These are phyloP conservation scores for Vitis amurensis DNA, from an alignment of 164 flowering plant species.

Conservation along the genomic window DNA sequence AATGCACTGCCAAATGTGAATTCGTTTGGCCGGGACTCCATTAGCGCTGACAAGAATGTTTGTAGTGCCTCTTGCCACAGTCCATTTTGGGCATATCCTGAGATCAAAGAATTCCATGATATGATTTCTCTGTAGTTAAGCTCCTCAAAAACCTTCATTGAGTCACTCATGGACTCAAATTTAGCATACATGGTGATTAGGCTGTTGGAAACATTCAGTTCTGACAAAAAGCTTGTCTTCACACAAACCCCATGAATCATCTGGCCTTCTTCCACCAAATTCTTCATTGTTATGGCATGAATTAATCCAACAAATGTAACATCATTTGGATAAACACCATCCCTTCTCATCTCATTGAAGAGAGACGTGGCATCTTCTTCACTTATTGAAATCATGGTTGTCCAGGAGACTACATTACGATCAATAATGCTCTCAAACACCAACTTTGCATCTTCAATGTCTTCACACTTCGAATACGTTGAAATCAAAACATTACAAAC, in stretches of 20 bases:
- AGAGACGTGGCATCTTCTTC: conserved; percentile 54
- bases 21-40: conserved; percentile 53
- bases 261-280: conserved; percentile 48
- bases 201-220: conserved; percentile 64
- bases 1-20: conserved; percentile 81
- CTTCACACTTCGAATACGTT: conserved; percentile 64
- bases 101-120: conserved; percentile 89
- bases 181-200: conserved; percentile 85
- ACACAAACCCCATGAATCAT: conserved; percentile 67
- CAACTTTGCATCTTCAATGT: conserved; percentile 40
- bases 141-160: conserved; percentile 65
- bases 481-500: conserved; percentile 81
- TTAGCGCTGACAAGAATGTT: conserved; percentile 38
- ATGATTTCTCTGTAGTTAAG: conserved; percentile 47
- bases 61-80: conserved; percentile 62
- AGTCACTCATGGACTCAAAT: conserved; percentile 52
- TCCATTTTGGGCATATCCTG: conserved; percentile 72
- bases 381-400: conserved; percentile 68
- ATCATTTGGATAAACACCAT: conserved; percentile 82
- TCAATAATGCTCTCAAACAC: conserved; percentile 63
- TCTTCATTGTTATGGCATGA: conserved; percentile 48
- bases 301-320: conserved; percentile 78
- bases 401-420: conserved; percentile 88
- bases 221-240: conserved; percentile 47
- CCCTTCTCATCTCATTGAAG: conserved; percentile 62